Evolutionary conservation across 2,329 filamentous ascomycete genomes (phyloP), one percentile per base, ranked within the genome.

Genomic region (Xylariaceae sp.): DNA sequence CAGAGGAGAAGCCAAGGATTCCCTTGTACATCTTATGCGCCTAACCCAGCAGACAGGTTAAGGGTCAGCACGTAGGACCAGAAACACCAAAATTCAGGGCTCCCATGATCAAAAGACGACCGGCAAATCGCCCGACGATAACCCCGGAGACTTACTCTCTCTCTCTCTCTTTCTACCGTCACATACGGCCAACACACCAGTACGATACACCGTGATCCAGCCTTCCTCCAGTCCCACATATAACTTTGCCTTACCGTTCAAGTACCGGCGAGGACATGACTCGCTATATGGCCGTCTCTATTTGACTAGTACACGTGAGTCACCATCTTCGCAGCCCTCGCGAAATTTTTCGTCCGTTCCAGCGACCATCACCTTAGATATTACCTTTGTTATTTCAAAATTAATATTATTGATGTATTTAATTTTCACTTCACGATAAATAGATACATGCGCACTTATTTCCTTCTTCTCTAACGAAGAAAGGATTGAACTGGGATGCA

Each of bases 21-120:
- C 52, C 39, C 41, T n/a, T n/a, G n/a, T n/a, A n/a, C n/a, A n/a
- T 50, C 39, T 34, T 40, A 52, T 29, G 17, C 45, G 14, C 31
- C 46, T 26, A 28, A 34, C 37, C 34, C 26, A 31, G 33, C 40
- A 44, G 31, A 31, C 31, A 17, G 9, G 6, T 6, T 29, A 43
- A 43, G 48, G 46, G 28, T 39, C 43, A n/a, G 26, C 16, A 24
- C 12, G 4, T 17, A 21, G 29, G 28, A 43, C 36, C 16, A 34
- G 37, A 49, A 39, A 45, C 33, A 17, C 37, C 41, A 41, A 40
- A 49, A 34, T 14, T 48, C 14, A 46, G 56, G 56, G 44, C 17
- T 45, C 53, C 26, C 48, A 60, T 56, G 53, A 48, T 53, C 37
- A 47, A 28, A 26, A 31, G 24, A 48, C 24, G 31, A 19, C 36